Evolutionary conservation across 1,284 basidiomycete species (phyloP).

Genomic region (Rhodotorula mucilaginosa): DNA sequence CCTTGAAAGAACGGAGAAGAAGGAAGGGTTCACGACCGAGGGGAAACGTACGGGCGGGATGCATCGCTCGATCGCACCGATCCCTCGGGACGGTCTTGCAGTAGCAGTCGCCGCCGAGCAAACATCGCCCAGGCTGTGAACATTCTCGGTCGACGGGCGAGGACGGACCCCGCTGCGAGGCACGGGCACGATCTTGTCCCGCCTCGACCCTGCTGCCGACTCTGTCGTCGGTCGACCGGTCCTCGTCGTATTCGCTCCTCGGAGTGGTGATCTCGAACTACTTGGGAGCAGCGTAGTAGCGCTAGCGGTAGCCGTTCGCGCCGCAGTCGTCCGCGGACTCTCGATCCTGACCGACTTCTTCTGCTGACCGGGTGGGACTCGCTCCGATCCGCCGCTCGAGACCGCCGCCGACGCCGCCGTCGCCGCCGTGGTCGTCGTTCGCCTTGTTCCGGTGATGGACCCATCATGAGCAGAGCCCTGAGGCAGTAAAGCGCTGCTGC

Average conservation of each 20-base stretch:
- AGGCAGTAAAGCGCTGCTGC: too few species aligned
- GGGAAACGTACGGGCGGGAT: constrained; percentile 21
- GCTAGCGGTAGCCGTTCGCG: too few species aligned
- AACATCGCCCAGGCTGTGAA: background rate
- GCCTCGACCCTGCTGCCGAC: background rate
- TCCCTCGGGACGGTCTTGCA: background rate
- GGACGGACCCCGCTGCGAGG: too few species aligned
- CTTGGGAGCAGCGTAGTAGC: too few species aligned
- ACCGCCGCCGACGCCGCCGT: background rate
- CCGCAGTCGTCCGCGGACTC: constrained; percentile 1
- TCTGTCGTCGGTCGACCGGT: background rate
- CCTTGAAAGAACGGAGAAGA: background rate
- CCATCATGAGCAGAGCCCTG: too few species aligned
- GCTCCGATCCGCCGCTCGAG: background rate
- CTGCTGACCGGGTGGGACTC: background rate
- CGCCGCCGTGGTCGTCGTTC: too few species aligned
- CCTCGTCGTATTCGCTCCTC: background rate
- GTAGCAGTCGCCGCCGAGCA: background rate
- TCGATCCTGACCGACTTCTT: constrained; percentile 24
- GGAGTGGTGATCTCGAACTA: background rate
- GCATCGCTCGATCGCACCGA: constrained; percentile 22
- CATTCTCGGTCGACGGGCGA: too few species aligned
- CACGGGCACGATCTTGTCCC: too few species aligned
- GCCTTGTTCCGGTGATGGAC: background rate
- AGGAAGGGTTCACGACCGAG: too few species aligned